Evolutionary conservation across 2,329 filamentous ascomycete species (phyloP).

Genomic region (Knufia petricola): DNA sequence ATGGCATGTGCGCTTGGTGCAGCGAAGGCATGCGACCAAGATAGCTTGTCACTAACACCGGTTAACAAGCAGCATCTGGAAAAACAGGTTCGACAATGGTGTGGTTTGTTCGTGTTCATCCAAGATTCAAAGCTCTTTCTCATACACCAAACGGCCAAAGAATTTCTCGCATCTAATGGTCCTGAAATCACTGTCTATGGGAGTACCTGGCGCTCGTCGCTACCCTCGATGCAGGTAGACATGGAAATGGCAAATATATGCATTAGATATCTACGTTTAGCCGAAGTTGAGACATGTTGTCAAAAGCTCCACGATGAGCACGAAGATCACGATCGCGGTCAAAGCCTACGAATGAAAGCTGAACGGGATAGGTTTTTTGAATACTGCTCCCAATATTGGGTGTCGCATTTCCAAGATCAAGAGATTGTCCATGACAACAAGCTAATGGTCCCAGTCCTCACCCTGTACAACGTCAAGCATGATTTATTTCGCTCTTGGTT

Average conservation of each 20-base stretch:
- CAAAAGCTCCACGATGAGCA: not conserved
- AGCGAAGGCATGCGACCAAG: not conserved
- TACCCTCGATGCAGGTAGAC: not conserved
- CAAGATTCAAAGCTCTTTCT: constrained; percentile 21
- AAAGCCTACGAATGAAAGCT: not conserved
- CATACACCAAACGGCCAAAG: constrained; percentile 26
- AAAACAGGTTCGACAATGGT: constrained; percentile 14
- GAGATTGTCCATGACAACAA: not conserved
- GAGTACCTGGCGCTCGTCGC: not conserved
- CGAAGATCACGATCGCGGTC: not conserved
- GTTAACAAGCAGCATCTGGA: constrained; percentile 3
- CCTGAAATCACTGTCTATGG: constrained; percentile 3
- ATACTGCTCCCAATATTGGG: constrained; percentile 1
- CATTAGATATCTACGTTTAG: not conserved
- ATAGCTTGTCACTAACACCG: not conserved
- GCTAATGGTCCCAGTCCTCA: not conserved
- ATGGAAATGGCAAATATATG: not conserved
- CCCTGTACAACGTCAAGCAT: not conserved
- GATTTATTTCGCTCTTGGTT: not conserved
- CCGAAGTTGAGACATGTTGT: too few relatives aligned
- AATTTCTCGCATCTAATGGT: constrained; percentile 20
- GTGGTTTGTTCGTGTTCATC: constrained; percentile 25
- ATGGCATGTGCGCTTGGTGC: constrained; percentile 16
- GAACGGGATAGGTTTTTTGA: not conserved
- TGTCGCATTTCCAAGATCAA: not conserved